Evolutionary conservation across 306 rosid species (phyloP).

Genomic region (Begonia masoniana): DNA sequence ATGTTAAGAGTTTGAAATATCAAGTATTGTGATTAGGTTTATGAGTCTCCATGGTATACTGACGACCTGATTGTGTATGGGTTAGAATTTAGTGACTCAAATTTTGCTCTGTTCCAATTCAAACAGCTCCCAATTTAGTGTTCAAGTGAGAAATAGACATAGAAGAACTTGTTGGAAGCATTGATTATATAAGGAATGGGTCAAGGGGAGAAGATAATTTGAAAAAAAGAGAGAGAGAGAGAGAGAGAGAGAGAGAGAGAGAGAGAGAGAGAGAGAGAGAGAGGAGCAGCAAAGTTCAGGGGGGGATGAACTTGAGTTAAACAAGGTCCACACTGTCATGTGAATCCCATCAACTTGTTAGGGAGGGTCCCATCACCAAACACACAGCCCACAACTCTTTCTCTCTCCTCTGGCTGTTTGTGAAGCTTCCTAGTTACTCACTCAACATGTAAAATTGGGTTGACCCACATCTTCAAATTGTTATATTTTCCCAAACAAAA

Average conservation of each 20-base stretch:
- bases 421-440: slow-evolving; percentile 57
- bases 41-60: too few species aligned
- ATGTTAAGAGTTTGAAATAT: too few species aligned
- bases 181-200: slow-evolving; percentile 1
- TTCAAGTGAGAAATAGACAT: too few species aligned
- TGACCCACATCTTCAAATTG: slow-evolving; percentile 47
- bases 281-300: slow-evolving; percentile 39
- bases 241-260: background rate
- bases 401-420: background rate
- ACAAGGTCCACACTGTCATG: slow-evolving; percentile 78
- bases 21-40: too few species aligned
- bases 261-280: too few species aligned
- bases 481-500: slow-evolving; percentile 11
- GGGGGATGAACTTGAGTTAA: slow-evolving; percentile 83
- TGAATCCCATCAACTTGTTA: slow-evolving; percentile 78
- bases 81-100: too few species aligned
- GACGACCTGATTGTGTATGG: too few species aligned
- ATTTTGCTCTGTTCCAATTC: too few species aligned
- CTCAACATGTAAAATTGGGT: slow-evolving; percentile 19
- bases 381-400: slow-evolving; percentile 48
- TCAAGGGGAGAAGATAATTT: slow-evolving; percentile 6
- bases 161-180: slow-evolving; percentile 7
- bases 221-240: background rate
- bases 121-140: too few species aligned
- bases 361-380: slow-evolving; percentile 44